Conservation (phyloP, 768 basidiomycete species). For the Phlebiopsis flavidoalba region DNA sequence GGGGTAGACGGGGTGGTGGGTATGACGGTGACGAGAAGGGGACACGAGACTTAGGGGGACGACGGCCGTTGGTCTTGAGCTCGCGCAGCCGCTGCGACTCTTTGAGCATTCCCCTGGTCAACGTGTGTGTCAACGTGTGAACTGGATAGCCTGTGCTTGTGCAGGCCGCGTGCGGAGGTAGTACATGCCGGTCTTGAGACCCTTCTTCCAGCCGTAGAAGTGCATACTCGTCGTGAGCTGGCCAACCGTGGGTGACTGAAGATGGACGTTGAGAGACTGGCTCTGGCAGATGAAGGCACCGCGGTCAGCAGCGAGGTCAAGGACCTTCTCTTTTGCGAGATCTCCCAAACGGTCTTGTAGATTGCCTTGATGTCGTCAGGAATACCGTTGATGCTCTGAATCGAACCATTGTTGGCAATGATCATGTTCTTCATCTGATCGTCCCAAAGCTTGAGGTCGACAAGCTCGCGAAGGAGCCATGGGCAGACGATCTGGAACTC, state of each 20-base stretch:
- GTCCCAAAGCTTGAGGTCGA: slow-evolving; percentile 92
- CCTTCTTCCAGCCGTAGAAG: slow-evolving; percentile 99
- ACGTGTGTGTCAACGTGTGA: too few species aligned
- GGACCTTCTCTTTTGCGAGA: slow-evolving; percentile 97
- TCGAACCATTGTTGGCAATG: slow-evolving; percentile 90
- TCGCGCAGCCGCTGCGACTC: slow-evolving; percentile 46
- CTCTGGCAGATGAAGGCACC: slow-evolving; percentile 97
- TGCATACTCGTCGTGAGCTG: slow-evolving; percentile 95
- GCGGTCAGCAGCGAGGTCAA: slow-evolving; percentile 98
- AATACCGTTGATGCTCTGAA: slow-evolving; percentile 84
- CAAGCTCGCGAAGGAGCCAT: slow-evolving; percentile 97
- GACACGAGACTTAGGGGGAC: not conserved
- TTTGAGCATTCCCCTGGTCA: slow-evolving; percentile 74
- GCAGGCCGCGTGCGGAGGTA: slow-evolving; percentile 94
- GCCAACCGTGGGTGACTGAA: slow-evolving; percentile 82
- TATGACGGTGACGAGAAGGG: not conserved
- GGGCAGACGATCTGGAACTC: slow-evolving; percentile 99
- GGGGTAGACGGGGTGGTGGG: slow-evolving; percentile 5
- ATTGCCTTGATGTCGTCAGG: slow-evolving; percentile 92
- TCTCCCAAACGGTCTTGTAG: slow-evolving; percentile 99
- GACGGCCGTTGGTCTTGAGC: slow-evolving; percentile 6
- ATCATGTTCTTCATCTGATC: slow-evolving; percentile 99
- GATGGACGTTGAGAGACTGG: slow-evolving; percentile 91
- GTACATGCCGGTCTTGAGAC: slow-evolving; percentile 98
- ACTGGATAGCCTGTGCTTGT: slow-evolving; percentile 92